Evolutionary conservation across 495 filamentous ascomycete species (phyloP).

Genomic region (Astrothelium subdiscretum): DNA sequence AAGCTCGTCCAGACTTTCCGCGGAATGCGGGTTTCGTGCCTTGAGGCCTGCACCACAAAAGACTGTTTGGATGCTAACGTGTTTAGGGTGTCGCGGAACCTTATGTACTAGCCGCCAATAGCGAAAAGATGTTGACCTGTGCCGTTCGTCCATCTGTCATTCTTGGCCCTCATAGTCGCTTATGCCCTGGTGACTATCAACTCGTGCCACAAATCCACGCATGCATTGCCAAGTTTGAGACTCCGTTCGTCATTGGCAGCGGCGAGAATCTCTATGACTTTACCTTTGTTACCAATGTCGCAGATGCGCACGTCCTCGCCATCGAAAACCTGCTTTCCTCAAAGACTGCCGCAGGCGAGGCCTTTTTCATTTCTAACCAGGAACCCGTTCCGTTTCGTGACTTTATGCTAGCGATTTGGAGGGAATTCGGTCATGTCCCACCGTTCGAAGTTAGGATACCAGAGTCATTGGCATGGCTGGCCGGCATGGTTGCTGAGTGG

Average conservation of each 20-base stretch:
- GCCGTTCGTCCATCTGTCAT: conserved; percentile 46
- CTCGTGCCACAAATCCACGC: conserved; percentile 43
- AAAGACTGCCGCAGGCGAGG: conserved; percentile 46
- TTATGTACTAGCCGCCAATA: conserved; percentile 41
- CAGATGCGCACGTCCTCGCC: conserved; percentile 52
- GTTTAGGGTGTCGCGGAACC: conserved; percentile 41
- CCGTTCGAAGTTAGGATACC: conserved; percentile 43
- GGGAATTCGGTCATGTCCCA: conserved; percentile 45
- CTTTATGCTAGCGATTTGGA: conserved; percentile 49
- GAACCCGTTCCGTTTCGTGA: conserved; percentile 49
- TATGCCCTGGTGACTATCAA: conserved; percentile 38
- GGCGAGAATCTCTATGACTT: conserved; percentile 51
- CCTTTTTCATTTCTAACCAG: conserved; percentile 54
- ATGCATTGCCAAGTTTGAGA: conserved; percentile 44
- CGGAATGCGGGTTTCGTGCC: too few species aligned
- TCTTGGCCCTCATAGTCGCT: conserved; percentile 29
- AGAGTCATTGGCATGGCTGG: conserved; percentile 35
- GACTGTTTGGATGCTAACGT: neutral
- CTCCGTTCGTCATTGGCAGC: conserved; percentile 44
- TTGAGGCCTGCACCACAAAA: too few species aligned
- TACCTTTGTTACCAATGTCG: conserved; percentile 49
- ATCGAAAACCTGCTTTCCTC: conserved; percentile 44
- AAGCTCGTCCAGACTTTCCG: too few species aligned
- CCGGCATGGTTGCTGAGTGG: conserved; percentile 38
- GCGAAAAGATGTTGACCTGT: conserved; percentile 37